phyloP scores from a whole-genome alignment of 2,329 filamentous ascomycete genomes.

The Zymoseptoria passerinii region DNA sequence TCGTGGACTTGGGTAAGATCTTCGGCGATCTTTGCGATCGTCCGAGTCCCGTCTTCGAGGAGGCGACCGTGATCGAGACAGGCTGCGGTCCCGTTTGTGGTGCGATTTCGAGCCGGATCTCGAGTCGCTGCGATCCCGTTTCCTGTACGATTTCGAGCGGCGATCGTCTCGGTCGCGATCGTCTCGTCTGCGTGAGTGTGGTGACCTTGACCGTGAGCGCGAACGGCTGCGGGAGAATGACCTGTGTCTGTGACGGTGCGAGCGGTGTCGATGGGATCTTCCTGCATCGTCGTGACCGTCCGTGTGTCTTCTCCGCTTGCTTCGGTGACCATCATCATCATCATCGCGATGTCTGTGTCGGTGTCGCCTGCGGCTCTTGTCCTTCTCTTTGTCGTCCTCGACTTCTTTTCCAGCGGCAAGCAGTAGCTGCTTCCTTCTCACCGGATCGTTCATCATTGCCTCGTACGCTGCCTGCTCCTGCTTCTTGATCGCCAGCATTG shows the following conservation, averaged over 20 bases:
- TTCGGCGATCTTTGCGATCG: conserved; percentile 24
- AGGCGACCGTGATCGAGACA: conserved; percentile 33
- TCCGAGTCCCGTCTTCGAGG: conserved; percentile 30
- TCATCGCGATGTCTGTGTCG: conserved; percentile 22
- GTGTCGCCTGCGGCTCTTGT: conserved; percentile 21
- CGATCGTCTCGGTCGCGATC: conserved; percentile 2
- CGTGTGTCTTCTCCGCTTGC: conserved; percentile 15
- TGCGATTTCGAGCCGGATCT: conserved; percentile 9
- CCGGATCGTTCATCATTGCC: conserved; percentile 69
- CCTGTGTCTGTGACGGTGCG: conserved; percentile 24
- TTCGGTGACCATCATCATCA: conserved; percentile 23
- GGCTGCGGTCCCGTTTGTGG: conserved; percentile 19
- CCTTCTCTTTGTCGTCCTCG: conserved; percentile 21
- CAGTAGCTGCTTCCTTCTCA: conserved; percentile 59
- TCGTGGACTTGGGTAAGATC: conserved; percentile 28
- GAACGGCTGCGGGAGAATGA: conserved; percentile 14
- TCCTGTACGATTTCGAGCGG: neutral
- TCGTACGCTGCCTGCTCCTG: conserved; percentile 53
- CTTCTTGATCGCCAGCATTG: conserved; percentile 84
- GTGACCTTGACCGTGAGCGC: conserved; percentile 17
- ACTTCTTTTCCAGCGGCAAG: conserved; percentile 34
- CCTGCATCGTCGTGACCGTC: conserved; percentile 24
- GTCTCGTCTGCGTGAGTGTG: conserved; percentile 16
- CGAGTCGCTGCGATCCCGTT: conserved; percentile 12
- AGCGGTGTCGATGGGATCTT: conserved; percentile 24